Evolutionary conservation across 257 asterid species (phyloP).

Genomic region (Cinchona pubescens): DNA sequence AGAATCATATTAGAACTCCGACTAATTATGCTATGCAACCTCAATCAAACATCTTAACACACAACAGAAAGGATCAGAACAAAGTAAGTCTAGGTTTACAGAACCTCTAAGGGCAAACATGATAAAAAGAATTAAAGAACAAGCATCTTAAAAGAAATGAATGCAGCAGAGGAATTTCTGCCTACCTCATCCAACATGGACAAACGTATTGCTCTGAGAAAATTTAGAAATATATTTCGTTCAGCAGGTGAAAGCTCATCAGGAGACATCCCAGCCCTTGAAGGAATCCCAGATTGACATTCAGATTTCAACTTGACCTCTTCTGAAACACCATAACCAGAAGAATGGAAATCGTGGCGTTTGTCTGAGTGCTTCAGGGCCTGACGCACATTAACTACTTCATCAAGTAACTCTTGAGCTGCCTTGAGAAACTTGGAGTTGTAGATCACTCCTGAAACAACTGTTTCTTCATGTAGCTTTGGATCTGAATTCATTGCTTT

Average conservation of each 20-base stretch:
- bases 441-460: conserved; percentile 30
- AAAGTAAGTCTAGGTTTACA: not conserved
- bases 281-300: conserved; percentile 23
- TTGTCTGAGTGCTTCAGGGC: conserved; percentile 33
- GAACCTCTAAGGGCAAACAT: not conserved
- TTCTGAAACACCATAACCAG: conserved; percentile 28
- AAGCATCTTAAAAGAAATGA: not conserved
- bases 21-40: not conserved
- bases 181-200: conserved; percentile 66
- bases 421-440: conserved; percentile 59
- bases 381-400: conserved; percentile 50
- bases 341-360: conserved; percentile 21
- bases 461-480: conserved; percentile 27
- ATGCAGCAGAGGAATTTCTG: not conserved
- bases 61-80: not conserved
- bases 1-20: not conserved
- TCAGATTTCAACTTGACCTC: conserved; percentile 33
- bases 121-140: not conserved
- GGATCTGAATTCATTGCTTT: conserved; percentile 29
- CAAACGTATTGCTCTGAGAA: conserved; percentile 49
- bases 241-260: conserved; percentile 49
- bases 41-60: not conserved
- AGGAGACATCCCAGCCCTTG: conserved; percentile 18
- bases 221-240: conserved; percentile 50
- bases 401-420: conserved; percentile 60